Conservation (phyloP, 352 stramenopile species). For the Globisporangium cystogenes region DNA sequence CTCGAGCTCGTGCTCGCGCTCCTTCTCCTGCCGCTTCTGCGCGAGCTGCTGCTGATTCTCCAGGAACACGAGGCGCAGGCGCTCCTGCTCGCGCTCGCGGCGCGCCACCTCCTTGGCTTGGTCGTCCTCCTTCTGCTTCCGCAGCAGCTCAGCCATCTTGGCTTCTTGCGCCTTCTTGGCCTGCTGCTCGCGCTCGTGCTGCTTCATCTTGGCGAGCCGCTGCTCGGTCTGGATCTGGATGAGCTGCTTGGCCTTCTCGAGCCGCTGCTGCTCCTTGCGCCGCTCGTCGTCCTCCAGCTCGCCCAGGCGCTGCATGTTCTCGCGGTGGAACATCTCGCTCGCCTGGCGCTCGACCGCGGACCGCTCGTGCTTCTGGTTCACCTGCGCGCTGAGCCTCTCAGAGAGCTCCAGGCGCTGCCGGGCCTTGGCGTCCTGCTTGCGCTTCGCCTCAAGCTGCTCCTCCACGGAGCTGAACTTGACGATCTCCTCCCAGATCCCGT, state of each 20-base stretch:
- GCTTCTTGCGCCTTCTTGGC: conserved; percentile 49
- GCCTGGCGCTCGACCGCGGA: conserved; percentile 30
- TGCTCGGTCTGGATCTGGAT: conserved; percentile 68
- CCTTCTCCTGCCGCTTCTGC: conserved; percentile 47
- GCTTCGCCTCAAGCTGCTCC: conserved; percentile 51
- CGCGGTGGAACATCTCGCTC: conserved; percentile 42
- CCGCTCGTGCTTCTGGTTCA: conserved; percentile 35
- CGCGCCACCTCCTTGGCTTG: conserved; percentile 32
- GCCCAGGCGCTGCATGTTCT: conserved; percentile 39
- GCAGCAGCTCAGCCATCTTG: conserved; percentile 39
- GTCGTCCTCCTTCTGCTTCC: conserved; percentile 53
- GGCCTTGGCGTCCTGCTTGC: conserved; percentile 25
- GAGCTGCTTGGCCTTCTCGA: conserved; percentile 55
- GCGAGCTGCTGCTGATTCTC: conserved; percentile 66
- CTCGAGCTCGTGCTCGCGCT: conserved; percentile 51
- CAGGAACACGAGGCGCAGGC: conserved; percentile 43
- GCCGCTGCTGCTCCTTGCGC: conserved; percentile 39
- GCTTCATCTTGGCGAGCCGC: conserved; percentile 46
- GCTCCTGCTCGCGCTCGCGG: conserved; percentile 57
- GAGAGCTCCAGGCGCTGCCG: conserved; percentile 30
- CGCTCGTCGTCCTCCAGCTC: conserved; percentile 55
- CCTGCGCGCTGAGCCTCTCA: conserved; percentile 43
- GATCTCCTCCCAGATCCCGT: conserved; percentile 81
- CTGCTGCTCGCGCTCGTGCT: conserved; percentile 38
- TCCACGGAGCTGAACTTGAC: conserved; percentile 73